Evolutionary conservation across 2,329 filamentous ascomycete genomes (phyloP), one percentile per base, ranked within the genome.

Genomic region (Cladosporium sp.): DNA sequence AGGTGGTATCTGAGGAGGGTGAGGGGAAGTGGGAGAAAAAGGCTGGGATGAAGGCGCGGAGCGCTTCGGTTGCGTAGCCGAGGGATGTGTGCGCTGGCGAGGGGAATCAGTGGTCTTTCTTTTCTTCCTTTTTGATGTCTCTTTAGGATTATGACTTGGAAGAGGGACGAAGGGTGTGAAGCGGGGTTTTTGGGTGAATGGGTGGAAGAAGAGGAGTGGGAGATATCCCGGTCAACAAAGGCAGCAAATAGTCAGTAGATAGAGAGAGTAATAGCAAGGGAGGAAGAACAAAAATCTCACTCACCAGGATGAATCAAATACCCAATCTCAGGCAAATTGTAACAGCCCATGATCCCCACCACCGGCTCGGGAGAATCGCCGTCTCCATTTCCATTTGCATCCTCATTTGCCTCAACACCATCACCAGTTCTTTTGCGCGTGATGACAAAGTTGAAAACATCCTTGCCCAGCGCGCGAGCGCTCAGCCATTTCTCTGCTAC

Each of bases 371-470:
- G 17, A 12, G 30, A 37, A 18, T 22, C 17, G 19, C 7, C 17
- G 9, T 5, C 19, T 82, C 78, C 65, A 27, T 84, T 81, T 1
- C 76, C 81, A 29, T 74, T 80, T 56, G 79, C 75, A 4, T n/a
- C n/a, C n/a, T n/a, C n/a, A n/a, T n/a, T n/a, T n/a, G n/a, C n/a
- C n/a, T 80, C 81, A 34, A 70, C 71, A 6, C 78, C 77, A 83
- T 62, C 55, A 79, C 73, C 19, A n/a, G 29, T 27, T 7, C 20
- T 19, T 20, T 39, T 51, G 9, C 38, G 22, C 41, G 24, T 39
- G 51, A 86, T 74, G 55, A 75, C 73, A 57, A 75, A 82, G 62
- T 84, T 80, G 73, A 78, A 85, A 24, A 73, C 77, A 41, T 69
- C 62, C 51, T 59, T 47, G 51, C 63, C 58, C 57, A 67, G 56